Evolutionary conservation across 305 asterid genomes (phyloP).

Genomic region (Fraxinus platypoda): DNA sequence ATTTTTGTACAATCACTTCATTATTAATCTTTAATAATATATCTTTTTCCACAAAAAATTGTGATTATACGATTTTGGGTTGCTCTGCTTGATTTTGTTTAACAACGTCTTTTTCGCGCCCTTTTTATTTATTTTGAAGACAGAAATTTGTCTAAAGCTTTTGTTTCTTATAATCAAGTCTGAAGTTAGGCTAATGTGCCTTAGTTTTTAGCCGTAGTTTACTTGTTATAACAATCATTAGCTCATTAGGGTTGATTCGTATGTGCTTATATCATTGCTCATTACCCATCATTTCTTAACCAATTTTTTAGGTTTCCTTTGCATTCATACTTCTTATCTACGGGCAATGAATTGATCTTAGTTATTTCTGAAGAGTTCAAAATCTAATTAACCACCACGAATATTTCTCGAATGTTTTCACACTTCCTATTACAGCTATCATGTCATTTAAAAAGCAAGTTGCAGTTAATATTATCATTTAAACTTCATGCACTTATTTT

Average conservation of each 20-base stretch:
- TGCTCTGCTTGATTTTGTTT: neutral
- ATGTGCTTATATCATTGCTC: neutral
- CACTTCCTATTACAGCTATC: conserved; percentile 65
- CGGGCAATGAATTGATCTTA: neutral
- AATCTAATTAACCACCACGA: neutral
- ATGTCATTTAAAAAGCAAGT: conserved; percentile 85
- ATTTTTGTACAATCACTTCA: neutral
- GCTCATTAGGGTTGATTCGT: neutral
- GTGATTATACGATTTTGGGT: neutral
- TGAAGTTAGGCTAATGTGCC: neutral
- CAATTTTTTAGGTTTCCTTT: neutral
- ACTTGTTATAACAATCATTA: neutral
- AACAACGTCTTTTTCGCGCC: neutral
- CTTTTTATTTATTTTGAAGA: neutral
- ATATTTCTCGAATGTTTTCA: conserved; percentile 21
- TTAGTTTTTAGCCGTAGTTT: neutral
- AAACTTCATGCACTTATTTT: no score
- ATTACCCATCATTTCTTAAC: neutral
- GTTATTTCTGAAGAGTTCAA: neutral
- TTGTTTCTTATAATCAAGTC: neutral
- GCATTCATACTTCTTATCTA: neutral
- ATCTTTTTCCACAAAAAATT: neutral
- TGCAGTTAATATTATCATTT: no score
- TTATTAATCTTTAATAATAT: neutral
- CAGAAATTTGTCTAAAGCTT: neutral